phyloP scores from a whole-genome alignment of 2,329 filamentous ascomycete species.

The Epichloe brachyelytri region DNA sequence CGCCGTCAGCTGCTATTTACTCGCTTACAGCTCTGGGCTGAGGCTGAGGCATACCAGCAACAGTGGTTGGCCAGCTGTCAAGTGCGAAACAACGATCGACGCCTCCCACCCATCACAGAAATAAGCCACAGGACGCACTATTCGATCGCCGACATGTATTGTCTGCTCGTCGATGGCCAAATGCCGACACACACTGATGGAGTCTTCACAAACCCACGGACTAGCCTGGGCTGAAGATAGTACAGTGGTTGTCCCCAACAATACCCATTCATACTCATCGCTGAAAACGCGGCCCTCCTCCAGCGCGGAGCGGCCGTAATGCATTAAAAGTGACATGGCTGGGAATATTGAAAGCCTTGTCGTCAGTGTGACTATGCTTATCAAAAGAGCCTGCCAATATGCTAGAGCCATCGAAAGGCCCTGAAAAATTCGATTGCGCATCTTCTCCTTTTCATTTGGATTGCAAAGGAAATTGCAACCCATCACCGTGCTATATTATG shows the following conservation, averaged over 20 bases:
- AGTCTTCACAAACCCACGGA: neutral
- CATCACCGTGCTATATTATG: neutral
- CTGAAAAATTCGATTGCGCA: neutral
- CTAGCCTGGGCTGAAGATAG: neutral
- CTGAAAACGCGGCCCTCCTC: neutral
- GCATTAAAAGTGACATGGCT: neutral
- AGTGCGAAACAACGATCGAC: neutral
- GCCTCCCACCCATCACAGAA: neutral
- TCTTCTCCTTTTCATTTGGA: neutral
- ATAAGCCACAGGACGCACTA: neutral
- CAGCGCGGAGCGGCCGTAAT: too few species aligned
- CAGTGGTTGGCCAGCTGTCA: neutral
- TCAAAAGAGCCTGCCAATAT: neutral
- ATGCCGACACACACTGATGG: neutral
- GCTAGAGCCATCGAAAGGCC: neutral
- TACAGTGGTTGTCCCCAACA: neutral
- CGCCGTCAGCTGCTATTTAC: neutral
- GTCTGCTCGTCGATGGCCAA: neutral
- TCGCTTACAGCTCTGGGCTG: neutral
- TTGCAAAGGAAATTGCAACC: neutral
- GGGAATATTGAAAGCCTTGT: neutral
- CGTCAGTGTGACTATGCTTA: neutral
- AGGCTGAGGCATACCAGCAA: too few species aligned
- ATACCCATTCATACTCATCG: neutral
- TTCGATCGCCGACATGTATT: neutral